phyloP scores from a whole-genome alignment of 208 protist genomes.

The Zelonia costaricensis region DNA sequence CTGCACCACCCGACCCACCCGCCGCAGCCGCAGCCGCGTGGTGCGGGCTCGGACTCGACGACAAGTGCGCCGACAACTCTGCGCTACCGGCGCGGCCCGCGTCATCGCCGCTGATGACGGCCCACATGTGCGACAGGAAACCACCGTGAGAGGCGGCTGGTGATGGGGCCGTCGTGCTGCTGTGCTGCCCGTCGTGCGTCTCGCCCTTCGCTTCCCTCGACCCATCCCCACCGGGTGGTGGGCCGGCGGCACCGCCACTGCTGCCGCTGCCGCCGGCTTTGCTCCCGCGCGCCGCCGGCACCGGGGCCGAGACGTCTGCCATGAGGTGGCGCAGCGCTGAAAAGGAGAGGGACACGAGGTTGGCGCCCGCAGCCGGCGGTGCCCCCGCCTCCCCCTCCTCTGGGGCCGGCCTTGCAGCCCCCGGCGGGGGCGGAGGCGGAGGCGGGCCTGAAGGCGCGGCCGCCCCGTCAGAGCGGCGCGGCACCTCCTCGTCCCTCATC shows the following conservation, averaged over 20 bases:
- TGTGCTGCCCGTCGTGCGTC: too few species aligned
- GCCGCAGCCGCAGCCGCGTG: too few species aligned
- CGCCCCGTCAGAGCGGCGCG: too few species aligned
- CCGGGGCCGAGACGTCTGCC: conserved; percentile 14
- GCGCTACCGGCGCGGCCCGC: neutral
- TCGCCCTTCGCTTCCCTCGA: too few species aligned
- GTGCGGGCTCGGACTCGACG: too few species aligned
- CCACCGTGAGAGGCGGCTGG: neutral
- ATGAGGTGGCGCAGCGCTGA: conserved; percentile 20
- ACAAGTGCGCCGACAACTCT: neutral
- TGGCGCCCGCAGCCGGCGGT: neutral
- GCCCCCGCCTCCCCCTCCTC: neutral
- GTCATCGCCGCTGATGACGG: neutral
- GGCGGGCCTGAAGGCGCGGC: too few species aligned
- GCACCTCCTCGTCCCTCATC: neutral
- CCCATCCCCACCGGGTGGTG: neutral
- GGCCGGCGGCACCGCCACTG: neutral
- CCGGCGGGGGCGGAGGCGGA: too few species aligned
- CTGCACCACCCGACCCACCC: too few species aligned
- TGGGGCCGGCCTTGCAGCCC: too few species aligned
- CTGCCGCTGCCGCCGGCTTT: neutral
- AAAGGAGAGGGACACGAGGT: conserved; percentile 20
- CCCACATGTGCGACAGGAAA: neutral
- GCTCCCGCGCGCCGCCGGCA: conserved; percentile 10
- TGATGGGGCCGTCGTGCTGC: too few species aligned